Conservation (phyloP, 2,329 filamentous ascomycete species). For the Triangularia verruculosa region DNA sequence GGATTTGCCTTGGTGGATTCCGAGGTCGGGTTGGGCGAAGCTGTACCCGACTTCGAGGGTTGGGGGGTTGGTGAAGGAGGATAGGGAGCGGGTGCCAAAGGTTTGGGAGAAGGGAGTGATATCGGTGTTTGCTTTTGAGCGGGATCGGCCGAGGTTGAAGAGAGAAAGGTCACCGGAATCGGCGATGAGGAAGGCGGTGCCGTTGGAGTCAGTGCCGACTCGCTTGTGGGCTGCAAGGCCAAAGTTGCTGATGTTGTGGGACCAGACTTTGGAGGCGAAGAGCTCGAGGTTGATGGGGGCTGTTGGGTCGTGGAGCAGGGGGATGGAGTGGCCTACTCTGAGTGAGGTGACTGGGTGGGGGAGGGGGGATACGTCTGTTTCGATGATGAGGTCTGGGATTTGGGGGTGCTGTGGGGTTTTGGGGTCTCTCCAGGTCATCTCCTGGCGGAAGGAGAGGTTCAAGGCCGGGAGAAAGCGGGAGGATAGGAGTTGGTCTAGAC, state of each 20-base stretch:
- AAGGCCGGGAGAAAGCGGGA: slow-evolving; percentile 39
- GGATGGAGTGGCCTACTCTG: slow-evolving; percentile 35
- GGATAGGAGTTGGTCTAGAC: slow-evolving; percentile 38
- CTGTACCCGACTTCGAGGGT: slow-evolving; percentile 44
- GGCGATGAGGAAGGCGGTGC: slow-evolving; percentile 38
- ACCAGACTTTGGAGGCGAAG: slow-evolving; percentile 28
- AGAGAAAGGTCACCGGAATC: slow-evolving; percentile 36
- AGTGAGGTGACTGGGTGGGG: slow-evolving; percentile 38
- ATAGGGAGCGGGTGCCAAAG: slow-evolving; percentile 14
- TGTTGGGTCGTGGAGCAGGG: slow-evolving; percentile 27
- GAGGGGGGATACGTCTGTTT: slow-evolving; percentile 40
- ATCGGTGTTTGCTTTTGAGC: slow-evolving; percentile 31
- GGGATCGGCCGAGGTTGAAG: slow-evolving; percentile 35
- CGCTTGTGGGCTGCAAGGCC: slow-evolving; percentile 36
- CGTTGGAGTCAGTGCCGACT: slow-evolving; percentile 36
- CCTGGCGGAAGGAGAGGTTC: slow-evolving; percentile 39
- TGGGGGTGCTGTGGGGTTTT: neutral
- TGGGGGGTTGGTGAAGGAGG: slow-evolving; percentile 31
- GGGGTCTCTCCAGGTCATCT: slow-evolving; percentile 31
- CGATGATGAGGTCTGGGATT: slow-evolving; percentile 31
- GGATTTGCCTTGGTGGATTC: slow-evolving; percentile 31
- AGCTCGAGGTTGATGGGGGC: slow-evolving; percentile 39
- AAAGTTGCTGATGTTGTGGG: slow-evolving; percentile 22
- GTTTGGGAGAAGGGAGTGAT: slow-evolving; percentile 34
- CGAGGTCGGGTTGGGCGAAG: slow-evolving; percentile 32